Percentiles rank a stretch among this genome's conserved stretches.
Conservation (phyloP, 495 filamentous ascomycete species). For the Aspergillus nidulans region DNA sequence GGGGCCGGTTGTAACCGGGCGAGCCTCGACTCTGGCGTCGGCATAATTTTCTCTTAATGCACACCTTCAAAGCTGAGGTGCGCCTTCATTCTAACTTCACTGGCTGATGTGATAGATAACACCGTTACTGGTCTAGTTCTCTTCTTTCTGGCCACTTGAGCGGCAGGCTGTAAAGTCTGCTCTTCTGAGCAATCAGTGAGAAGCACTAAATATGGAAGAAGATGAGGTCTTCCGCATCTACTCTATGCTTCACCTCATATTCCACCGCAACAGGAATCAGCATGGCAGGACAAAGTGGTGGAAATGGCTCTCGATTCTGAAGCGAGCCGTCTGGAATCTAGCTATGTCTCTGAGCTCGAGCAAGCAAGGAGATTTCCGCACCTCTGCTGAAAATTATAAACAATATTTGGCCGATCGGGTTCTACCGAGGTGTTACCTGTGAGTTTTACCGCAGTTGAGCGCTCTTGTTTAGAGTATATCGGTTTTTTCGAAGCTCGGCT, state of each 20-base stretch:
- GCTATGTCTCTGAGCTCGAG: constrained; percentile 32
- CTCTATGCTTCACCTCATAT: constrained; percentile 54
- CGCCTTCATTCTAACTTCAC: too few species aligned
- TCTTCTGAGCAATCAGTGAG: neutral
- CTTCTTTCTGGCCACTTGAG: neutral
- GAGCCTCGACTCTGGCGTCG: too few species aligned
- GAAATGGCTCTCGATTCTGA: constrained; percentile 61
- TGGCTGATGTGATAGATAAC: too few species aligned
- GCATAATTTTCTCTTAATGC: too few species aligned
- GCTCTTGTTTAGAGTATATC: neutral
- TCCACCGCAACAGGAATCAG: constrained; percentile 80
- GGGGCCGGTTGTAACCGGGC: too few species aligned
- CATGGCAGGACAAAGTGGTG: constrained; percentile 71
- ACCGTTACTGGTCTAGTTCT: too few species aligned
- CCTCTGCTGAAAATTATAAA: constrained; percentile 14
- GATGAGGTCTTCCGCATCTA: constrained; percentile 29
- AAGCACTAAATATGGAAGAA: constrained; percentile 23
- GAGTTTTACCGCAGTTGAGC: constrained; percentile 16
- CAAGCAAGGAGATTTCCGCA: neutral
- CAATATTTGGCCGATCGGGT: constrained; percentile 31
- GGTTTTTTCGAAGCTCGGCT: neutral
- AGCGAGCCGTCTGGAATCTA: constrained; percentile 56
- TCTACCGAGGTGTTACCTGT: constrained; percentile 45
- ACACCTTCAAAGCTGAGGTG: too few species aligned
- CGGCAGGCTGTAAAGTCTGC: neutral